These are phyloP conservation scores for Houttuynia cordata DNA, from an alignment of 164 flowering plant species.

Conservation along the genomic window DNA sequence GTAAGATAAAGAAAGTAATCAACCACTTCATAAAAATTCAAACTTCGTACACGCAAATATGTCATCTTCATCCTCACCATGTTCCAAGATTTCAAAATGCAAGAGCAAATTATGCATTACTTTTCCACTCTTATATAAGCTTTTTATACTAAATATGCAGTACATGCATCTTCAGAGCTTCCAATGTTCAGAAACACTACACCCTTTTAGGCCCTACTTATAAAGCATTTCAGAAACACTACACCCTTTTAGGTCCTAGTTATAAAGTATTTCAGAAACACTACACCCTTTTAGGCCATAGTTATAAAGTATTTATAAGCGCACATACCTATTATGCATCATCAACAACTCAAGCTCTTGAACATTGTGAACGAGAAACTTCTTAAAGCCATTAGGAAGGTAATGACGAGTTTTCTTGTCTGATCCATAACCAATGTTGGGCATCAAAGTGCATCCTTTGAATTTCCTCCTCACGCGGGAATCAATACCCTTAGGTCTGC, in stretches of 20 bases:
- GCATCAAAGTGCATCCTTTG: conserved; percentile 58
- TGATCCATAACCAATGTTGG: conserved; percentile 69
- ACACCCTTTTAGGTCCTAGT: too few relatives aligned
- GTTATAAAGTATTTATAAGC: neutral
- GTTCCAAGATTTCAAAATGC: too few relatives aligned
- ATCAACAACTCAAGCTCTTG: conserved; percentile 53
- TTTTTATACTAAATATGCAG: neutral
- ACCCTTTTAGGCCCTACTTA: too few relatives aligned
- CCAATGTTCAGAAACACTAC: too few relatives aligned
- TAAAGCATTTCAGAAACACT: neutral
- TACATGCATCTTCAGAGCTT: too few relatives aligned
- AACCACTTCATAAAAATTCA: neutral
- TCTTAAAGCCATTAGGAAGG: conserved; percentile 75
- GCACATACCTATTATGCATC: conserved; percentile 70
- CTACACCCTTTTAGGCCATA: too few relatives aligned
- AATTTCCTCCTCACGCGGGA: conserved; percentile 76
- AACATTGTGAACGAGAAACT: conserved; percentile 61
- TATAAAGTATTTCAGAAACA: neutral
- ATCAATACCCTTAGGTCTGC: conserved; percentile 83
- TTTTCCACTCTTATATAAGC: neutral
- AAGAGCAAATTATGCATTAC: too few relatives aligned
- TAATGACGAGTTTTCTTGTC: conserved; percentile 77
- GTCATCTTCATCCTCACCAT: too few relatives aligned
- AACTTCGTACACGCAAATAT: neutral
- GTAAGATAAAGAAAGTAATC: neutral